Evolutionary conservation across 192 early-diverging fungal species (phyloP), one percentile per base, ranked within the genome.

Genomic region (Entomortierella chlamydospora): DNA sequence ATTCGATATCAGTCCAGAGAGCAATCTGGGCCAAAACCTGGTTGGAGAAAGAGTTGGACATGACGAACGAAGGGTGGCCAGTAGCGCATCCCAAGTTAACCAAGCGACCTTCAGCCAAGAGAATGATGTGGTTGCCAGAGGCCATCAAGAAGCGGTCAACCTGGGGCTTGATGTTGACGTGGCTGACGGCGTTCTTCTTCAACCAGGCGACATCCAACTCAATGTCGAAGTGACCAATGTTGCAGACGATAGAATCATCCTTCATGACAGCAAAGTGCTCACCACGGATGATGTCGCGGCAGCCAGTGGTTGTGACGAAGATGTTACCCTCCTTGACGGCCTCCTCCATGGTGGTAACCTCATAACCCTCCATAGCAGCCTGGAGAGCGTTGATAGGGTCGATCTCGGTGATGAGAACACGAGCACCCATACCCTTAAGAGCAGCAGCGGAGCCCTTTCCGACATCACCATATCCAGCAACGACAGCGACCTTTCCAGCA

Each of bases 361-460:
- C 93, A 86, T 91, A 98, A 86, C 97, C 97, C 87, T 99, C 97
- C 97, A 99, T 99, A 68, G 94, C 90, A 68, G 97, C 97, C 90
- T 99, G 98, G 69, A 99, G 91, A 68, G 96, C 98, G 90, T 97
- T 99, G 92, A 99, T 99, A 84, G 98, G 96, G 88, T 99, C 98
- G 73, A 98, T 93, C 87, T 98, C 96, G 67, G 96, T 98, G 58
- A 99, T 88, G 71, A 99, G 88, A 83, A 99, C 97, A 87, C 96
- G 96, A 72, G 97, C 92, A 83, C 97, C 97, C 94, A 99, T 97
- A 71, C 95, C 96, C 84, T 94, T 91, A 82, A 99, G 93, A 64
- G 97, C 96, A 82, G 92, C 93, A 74, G 97, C 96, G 84, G 95
- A 97, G 79, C 97, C 52, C 94, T 99, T 99, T 85, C 97, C 97